Base-by-base conservation (phyloP, 352 stramenopile species). In the Globisporangium rhizosaccharum region DNA sequence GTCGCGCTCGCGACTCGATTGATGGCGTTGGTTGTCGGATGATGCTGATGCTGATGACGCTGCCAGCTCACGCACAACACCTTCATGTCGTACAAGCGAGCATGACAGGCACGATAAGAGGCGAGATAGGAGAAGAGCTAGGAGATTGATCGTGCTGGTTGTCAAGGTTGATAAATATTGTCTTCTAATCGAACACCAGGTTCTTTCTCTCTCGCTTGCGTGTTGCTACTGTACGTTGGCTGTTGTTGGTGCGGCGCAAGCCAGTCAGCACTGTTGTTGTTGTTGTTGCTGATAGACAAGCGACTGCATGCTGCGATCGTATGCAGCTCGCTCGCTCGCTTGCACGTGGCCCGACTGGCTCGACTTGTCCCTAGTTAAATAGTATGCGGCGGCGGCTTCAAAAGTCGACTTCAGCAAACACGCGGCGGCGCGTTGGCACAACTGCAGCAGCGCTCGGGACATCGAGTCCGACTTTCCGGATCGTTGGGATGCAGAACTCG, bases 371-470 rank as follows among this genome's bases (percentile, higher is more conserved):
- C 42, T 46, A 63, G 41, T 63, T 65, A 65, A 65, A 65, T 65
- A 61, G 8, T 23, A 8, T 49, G 33, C 9, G 42, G 28, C 28
- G 2, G 26, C 8, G 33, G 8, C 15, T 50, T 56, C 39, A 66
- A 57, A 92, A 88, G 62, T 92, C 79, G 49, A 92, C 83, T 52
- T 92, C 81, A 8, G 83, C 81, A 56, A 90, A 92, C 36, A 92
- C 83, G 41, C 83, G 71, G 23, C 80, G 72, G 14, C 83, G 62
- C 1, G 75, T 78, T 20, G 81, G 61, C 53, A 89, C 66, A 3
- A 75, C 60, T 11, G 69, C 33, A 10, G 33, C 64, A 42, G 66
- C 61, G 37, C 67, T 61, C 6, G 69, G 67, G 3, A 47, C 14
- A 23, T 66, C 51, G 6, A 81, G 60, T 7, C 59, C 58, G 6